Evolutionary conservation across 148 eudicot species (phyloP), one percentile per base, ranked within the genome.

Genomic region (Spergularia marina): DNA sequence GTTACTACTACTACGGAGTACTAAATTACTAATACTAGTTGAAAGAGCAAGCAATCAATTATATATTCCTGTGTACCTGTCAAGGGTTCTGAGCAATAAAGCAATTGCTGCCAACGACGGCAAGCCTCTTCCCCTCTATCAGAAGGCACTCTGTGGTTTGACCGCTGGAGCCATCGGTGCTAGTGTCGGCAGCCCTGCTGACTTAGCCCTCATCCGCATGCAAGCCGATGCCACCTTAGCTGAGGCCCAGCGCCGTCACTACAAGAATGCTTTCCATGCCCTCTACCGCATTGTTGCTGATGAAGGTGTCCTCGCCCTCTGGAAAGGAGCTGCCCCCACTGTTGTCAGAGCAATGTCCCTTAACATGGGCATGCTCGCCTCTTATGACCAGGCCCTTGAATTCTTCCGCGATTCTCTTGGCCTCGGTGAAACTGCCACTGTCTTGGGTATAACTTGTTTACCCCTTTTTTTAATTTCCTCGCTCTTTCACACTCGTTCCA

Each of bases 281-380:
- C 89, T 95, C 57, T 82, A 53, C 61, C 96, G 97, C 8, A 95
- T 95, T 70, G 75, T 77, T 54, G 84, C 90, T 18, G 97, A 94
- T 71, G 97, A 92, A 82, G 97, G 97, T 25, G 85, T 94, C 58
- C 63, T 94, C 54, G 87, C 96, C 4, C 91, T 92, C 9, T 92
- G 97, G 96, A 92, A 94, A 83, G 96, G 97, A 66, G 97, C 97
- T 6, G 94, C 89, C 10, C 98, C 98, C 21, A 95, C 98, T 41
- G 93, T 89, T 8, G 98, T 95, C 55, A 85, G 98, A 84, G 97
- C 98, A 23, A 95, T 95, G 98, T 96, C 92, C 7, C 84, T 95
- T 59, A 95, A 95, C 87, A 95, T 92, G 98, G 98, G 98, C 54
- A 95, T 95, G 98, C 97, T 95, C 65, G 98, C 98, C 52, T 95